Conservation (phyloP, 768 basidiomycete species). For the Lentinula edodes region DNA sequence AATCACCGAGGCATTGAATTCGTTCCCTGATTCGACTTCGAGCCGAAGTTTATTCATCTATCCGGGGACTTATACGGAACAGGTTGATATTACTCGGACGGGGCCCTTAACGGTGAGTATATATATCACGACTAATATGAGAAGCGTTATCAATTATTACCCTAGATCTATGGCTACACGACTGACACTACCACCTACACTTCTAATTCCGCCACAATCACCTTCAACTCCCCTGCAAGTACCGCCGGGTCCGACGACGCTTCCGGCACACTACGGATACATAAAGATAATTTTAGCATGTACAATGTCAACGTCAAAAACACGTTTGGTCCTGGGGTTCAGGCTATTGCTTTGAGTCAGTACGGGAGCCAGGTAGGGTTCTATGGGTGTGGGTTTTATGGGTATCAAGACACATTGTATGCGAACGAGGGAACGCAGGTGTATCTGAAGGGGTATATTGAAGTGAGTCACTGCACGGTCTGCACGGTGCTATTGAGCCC, state of each 20-base stretch:
- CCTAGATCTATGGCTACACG: conserved; percentile 40
- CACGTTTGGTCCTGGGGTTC: conserved; percentile 36
- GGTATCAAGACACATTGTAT: conserved; percentile 43
- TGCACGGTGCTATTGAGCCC: too few species aligned
- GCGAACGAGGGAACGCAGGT: conserved; percentile 45
- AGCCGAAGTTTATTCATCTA: conserved; percentile 39
- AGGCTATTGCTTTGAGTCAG: conserved; percentile 46
- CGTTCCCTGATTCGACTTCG: conserved; percentile 35
- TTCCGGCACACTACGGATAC: conserved; percentile 42
- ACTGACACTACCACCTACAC: conserved; percentile 31
- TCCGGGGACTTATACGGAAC: conserved; percentile 40
- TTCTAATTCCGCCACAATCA: conserved; percentile 34
- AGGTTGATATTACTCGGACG: conserved; percentile 37
- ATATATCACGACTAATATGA: neutral
- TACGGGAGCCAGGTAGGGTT: conserved; percentile 40
- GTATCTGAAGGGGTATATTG: conserved; percentile 40
- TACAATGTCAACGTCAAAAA: conserved; percentile 49
- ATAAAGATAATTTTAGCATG: conserved; percentile 41
- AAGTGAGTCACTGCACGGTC: conserved; percentile 23
- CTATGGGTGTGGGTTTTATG: conserved; percentile 41
- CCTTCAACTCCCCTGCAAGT: conserved; percentile 27
- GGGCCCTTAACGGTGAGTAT: conserved; percentile 35
- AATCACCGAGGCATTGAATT: conserved; percentile 32
- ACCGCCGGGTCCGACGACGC: conserved; percentile 40
- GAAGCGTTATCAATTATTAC: neutral